phyloP scores from a whole-genome alignment of 23 red algal species.

The Pyropia yezoensis region DNA sequence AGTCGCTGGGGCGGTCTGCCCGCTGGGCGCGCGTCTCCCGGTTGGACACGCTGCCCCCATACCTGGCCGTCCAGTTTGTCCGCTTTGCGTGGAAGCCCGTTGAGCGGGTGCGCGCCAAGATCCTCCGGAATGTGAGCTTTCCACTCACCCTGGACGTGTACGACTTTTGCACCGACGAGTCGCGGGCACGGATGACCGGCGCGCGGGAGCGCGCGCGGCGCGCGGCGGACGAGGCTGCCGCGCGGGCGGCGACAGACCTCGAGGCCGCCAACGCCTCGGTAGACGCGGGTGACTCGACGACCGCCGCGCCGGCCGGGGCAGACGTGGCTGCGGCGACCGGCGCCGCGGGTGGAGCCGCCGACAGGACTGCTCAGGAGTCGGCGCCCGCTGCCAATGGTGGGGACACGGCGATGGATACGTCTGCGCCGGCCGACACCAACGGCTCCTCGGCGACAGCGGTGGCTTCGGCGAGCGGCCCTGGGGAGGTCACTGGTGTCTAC shows the following conservation, averaged over 20 bases:
- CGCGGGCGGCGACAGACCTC: not conserved
- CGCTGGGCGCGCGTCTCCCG: conserved; percentile 53
- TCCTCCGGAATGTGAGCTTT: conserved; percentile 85
- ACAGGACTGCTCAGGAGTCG: not conserved
- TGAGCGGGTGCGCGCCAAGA: conserved; percentile 93
- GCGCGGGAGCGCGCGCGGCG: conserved; percentile 22
- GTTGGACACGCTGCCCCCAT: conserved; percentile 70
- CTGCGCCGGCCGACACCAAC: too few species aligned
- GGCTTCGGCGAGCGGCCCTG: not conserved
- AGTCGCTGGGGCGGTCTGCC: conserved; percentile 24
- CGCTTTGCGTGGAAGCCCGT: conserved; percentile 98
- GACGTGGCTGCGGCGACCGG: not conserved
- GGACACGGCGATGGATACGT: conserved; percentile 6
- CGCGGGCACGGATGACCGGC: conserved; percentile 42
- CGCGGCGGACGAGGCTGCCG: conserved; percentile 1
- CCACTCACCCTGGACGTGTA: conserved; percentile 65
- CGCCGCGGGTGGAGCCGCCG: not conserved
- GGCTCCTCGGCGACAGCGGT: too few species aligned
- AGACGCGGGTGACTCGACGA: not conserved
- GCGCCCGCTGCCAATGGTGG: not conserved
- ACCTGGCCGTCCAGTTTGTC: conserved; percentile 83
- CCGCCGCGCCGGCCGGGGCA: not conserved
- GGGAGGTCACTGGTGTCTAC: conserved; percentile 49
- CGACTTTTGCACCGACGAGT: conserved; percentile 71
- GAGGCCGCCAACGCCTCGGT: not conserved